Percentiles rank a stretch among this genome's conserved stretches.
Conservation (phyloP, 208 protist species). For the Leishmania mexicana region DNA sequence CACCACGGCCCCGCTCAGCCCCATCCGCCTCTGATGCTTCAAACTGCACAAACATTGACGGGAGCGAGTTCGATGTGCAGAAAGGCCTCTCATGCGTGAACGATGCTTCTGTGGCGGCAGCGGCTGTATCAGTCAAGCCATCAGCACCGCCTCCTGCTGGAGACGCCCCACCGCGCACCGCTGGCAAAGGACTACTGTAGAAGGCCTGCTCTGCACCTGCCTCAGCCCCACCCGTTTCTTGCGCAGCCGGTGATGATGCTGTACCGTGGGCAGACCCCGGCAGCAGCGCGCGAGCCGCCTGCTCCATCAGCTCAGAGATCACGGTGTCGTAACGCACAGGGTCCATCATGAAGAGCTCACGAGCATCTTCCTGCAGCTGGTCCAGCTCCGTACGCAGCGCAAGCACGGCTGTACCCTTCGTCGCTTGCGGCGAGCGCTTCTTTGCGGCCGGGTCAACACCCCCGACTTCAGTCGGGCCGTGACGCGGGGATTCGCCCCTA, state of each 20-base stretch:
- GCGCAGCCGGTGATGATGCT: neutral
- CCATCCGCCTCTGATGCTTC: neutral
- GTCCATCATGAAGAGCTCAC: slow-evolving; percentile 76
- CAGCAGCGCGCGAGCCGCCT: slow-evolving; percentile 28
- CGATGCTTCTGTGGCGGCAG: neutral
- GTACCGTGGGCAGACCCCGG: neutral
- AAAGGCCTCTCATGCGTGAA: neutral
- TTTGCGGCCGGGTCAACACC: neutral
- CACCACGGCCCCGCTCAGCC: neutral
- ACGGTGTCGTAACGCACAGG: slow-evolving; percentile 82
- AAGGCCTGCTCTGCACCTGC: neutral
- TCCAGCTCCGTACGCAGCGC: slow-evolving; percentile 48
- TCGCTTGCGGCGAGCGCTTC: neutral
- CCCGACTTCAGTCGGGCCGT: neutral
- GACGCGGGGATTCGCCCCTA: neutral
- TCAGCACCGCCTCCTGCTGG: neutral
- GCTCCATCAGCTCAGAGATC: slow-evolving; percentile 69
- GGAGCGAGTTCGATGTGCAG: neutral
- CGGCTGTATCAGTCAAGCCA: neutral
- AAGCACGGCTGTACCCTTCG: slow-evolving; percentile 12
- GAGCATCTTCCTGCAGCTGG: slow-evolving; percentile 64
- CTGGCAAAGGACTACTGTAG: neutral
- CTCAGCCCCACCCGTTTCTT: neutral
- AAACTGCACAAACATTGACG: neutral
- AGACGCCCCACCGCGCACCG: neutral